Percentiles rank a stretch among this genome's conserved stretches.
These are phyloP conservation scores for Boletus sensibilis DNA, from an alignment of 768 basidiomycete genomes.

Conservation along the genomic window DNA sequence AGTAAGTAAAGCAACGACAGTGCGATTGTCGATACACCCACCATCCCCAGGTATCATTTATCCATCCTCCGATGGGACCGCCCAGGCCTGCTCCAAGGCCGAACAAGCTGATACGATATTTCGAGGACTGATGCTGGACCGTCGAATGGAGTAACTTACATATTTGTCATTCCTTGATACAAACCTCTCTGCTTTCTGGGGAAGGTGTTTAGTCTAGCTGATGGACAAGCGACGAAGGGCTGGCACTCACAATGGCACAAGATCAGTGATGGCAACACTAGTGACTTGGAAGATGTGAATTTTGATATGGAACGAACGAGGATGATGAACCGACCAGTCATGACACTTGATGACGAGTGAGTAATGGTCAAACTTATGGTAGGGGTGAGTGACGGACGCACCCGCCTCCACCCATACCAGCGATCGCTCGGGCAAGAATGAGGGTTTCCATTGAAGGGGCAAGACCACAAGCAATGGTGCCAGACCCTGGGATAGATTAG, in stretches of 20 bases:
- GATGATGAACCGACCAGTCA: constrained; percentile 60
- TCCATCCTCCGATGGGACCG: constrained; percentile 80
- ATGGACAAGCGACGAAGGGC: background rate
- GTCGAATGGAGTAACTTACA: constrained; percentile 46
- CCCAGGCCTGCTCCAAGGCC: constrained; percentile 82
- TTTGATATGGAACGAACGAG: constrained; percentile 11
- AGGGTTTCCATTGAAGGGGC: constrained; percentile 84
- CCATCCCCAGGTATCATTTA: constrained; percentile 87
- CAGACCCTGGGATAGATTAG: constrained; percentile 52
- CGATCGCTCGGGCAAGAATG: constrained; percentile 78
- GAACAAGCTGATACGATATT: constrained; percentile 53
- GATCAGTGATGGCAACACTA: constrained; percentile 81
- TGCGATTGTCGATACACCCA: constrained; percentile 35
- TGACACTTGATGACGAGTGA: constrained; percentile 53
- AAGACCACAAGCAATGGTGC: constrained; percentile 83
- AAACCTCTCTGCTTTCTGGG: constrained; percentile 79
- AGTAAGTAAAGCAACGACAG: constrained; percentile 1
- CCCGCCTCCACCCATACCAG: constrained; percentile 93
- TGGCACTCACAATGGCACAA: constrained; percentile 75
- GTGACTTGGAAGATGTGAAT: constrained; percentile 52
- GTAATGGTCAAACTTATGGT: background rate
- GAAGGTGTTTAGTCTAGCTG: background rate
- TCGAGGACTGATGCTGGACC: constrained; percentile 10
- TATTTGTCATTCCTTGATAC: constrained; percentile 89
- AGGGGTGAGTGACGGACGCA: constrained; percentile 38